phyloP scores from a whole-genome alignment of 169 alveolate species.

The Cryptosporidium parvum region DNA sequence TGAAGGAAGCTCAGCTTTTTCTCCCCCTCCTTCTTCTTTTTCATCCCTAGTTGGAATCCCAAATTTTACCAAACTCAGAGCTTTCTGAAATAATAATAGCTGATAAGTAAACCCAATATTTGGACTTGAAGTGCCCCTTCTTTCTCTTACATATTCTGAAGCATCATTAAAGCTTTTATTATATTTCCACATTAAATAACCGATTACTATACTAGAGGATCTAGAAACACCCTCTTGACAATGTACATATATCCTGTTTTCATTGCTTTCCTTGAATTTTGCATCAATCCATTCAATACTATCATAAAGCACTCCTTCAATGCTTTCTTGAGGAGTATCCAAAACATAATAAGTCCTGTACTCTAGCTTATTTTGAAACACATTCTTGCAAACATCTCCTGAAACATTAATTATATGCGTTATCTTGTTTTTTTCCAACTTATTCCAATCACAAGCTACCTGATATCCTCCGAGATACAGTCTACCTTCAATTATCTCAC shows the following conservation, averaged over 20 bases:
- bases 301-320: conserved; percentile 76
- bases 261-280: conserved; percentile 38
- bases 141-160: conserved; percentile 79
- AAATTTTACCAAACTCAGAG: neutral
- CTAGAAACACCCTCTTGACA: conserved; percentile 81
- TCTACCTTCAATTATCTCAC: conserved; percentile 64
- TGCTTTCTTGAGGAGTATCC: conserved; percentile 77
- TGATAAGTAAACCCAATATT: conserved; percentile 79
- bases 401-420: conserved; percentile 77
- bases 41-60: neutral
- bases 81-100: conserved; percentile 58
- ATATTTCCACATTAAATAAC: conserved; percentile 79
- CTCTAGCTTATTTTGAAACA: conserved; percentile 6
- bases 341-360: conserved; percentile 77
- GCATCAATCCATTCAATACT: conserved; percentile 70
- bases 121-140: conserved; percentile 79
- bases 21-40: neutral
- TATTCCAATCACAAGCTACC: conserved; percentile 44
- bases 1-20: neutral
- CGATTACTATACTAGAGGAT: conserved; percentile 79
- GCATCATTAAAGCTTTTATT: conserved; percentile 76
- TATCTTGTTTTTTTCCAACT: conserved; percentile 44
- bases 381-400: conserved; percentile 77
- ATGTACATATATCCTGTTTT: conserved; percentile 77
- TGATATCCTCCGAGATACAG: conserved; percentile 77